Evolutionary conservation across 352 stramenopile species (phyloP).

Genomic region (Albugo candida): DNA sequence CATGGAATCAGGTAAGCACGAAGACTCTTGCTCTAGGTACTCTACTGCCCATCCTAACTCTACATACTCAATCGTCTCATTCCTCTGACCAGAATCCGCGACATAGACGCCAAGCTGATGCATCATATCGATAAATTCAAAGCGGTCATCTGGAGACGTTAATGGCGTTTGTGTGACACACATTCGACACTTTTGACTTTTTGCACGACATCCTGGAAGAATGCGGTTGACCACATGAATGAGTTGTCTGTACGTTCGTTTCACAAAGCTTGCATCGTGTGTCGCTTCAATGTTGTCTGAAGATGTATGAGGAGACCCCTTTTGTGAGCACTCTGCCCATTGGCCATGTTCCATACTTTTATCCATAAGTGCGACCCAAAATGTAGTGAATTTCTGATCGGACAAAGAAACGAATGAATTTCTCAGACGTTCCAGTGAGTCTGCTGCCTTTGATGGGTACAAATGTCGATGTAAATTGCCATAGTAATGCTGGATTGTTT

Average conservation of each 20-base stretch:
- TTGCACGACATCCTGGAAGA: conserved; percentile 19
- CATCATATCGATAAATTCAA: conserved; percentile 5
- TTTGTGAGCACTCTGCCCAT: background rate
- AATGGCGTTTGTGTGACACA: conserved; percentile 38
- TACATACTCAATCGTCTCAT: conserved; percentile 2
- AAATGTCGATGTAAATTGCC: conserved; percentile 35
- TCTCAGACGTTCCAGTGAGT: conserved; percentile 29
- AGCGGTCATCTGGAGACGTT: conserved; percentile 20
- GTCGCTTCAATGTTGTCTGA: conserved; percentile 1
- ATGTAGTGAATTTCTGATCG: conserved; percentile 37
- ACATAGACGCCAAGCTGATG: conserved; percentile 1
- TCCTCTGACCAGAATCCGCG: background rate
- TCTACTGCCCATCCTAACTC: conserved; percentile 60
- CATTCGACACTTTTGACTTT: conserved; percentile 31
- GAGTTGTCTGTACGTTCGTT: background rate
- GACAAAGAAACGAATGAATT: conserved; percentile 36
- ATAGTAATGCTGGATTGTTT: conserved; percentile 40
- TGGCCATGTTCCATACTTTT: conserved; percentile 16
- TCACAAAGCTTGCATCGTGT: background rate
- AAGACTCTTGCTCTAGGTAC: conserved; percentile 57
- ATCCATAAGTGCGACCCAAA: conserved; percentile 42
- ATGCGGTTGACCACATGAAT: conserved; percentile 2
- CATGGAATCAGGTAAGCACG: conserved; percentile 28
- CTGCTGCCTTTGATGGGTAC: conserved; percentile 9
- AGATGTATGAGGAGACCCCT: background rate